Evolutionary conservation across 352 stramenopile genomes (phyloP), one percentile per base, ranked within the genome.

Genomic region (Pythium pectinolyticum): DNA sequence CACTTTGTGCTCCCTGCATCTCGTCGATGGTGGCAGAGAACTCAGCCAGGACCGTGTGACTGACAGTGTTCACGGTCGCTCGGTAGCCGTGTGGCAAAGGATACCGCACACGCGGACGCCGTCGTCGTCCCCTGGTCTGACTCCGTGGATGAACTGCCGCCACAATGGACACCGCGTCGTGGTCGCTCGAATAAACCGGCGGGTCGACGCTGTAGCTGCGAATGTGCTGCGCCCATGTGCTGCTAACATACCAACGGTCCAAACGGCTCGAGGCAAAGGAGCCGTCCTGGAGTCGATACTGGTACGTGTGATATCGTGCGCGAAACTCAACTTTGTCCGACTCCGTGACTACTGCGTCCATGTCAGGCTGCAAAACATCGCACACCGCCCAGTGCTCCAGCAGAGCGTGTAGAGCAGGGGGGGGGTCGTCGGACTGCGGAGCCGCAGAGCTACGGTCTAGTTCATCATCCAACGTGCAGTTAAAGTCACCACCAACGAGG

Each of bases 191-290:
- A 20, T 37, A 52, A 10, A 51, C 57, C 8, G 57, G 57, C 11
- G 57, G 41, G 0, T 27, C n/a, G 1, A 24, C 25, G 0, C 14
- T 8, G 17, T 50, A 24, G 2, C 34, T 1, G 2, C 31, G 17
- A 0, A 63, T 20, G 46, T 49, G 45, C 2, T n/a, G 11, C 7
- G 3, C 3, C 1, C 39, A 5, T 3, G 1, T n/a, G 1, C n/a
- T n/a, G 17, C 35, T 19, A 3, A 63, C n/a, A 25, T 64, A 64
- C 14, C 52, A 64, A 3, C 57, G 46, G 27, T 64, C 47, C 0
- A 64, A 27, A 0, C 57, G 22, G 34, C 57, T 57, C 14, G 46
- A 47, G 0, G 46, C 57, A 4, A 57, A 8, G 2, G 37, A 35
- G 7, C n/a, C 30, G 3, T 57, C 47, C 0, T 25, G 19, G 2